Evolutionary conservation across 495 filamentous ascomycete genomes (phyloP), one percentile per base, ranked within the genome.

Genomic region (Aspergillus ellipticus): DNA sequence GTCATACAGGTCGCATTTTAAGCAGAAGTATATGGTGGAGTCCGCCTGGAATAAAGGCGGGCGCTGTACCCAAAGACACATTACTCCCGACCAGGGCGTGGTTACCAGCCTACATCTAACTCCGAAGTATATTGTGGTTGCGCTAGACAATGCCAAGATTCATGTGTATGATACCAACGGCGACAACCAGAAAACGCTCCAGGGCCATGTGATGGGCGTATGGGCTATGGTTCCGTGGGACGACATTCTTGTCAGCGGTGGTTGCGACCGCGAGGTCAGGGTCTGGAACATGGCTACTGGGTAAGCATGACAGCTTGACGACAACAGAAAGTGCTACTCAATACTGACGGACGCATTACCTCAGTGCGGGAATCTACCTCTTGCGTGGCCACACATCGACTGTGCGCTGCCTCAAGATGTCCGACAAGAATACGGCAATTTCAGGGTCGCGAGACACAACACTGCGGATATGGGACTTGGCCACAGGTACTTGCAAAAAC

Each of bases 151-250:
- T 74, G 94, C 94, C 49, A 96, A 92, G 70, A 97, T 98, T 37
- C 95, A 97, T 69, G 90, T 98, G 7, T 98, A 97, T 68, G 89
- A 97, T 72, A 89, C 90, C 10, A 85, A 94, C 57, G 94, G 94
- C 22, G 83, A 89, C 54, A 84, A 89, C 54, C 87, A 91, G 66
- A 91, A 89, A 69, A 97, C 91, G 3, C 79, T 98, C 13, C 85
- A 91, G 64, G 94, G 94, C 24, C 94, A 98, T 71, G 89, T 96
- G 35, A 98, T 98, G 94, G 94, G 94, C 31, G 94, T 98, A 37
- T 98, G 94, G 94, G 94, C 94, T 17, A 97, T 98, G 93, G 92
- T 98, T 51, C 95, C 94, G 13, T 96, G 92, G 89, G 95, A 89
- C 55, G 92, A 98, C 69, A 89, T 88, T 52, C 78, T 98, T 54